Conservation (phyloP, 768 basidiomycete genomes). For the Amanita brunnescens region DNA sequence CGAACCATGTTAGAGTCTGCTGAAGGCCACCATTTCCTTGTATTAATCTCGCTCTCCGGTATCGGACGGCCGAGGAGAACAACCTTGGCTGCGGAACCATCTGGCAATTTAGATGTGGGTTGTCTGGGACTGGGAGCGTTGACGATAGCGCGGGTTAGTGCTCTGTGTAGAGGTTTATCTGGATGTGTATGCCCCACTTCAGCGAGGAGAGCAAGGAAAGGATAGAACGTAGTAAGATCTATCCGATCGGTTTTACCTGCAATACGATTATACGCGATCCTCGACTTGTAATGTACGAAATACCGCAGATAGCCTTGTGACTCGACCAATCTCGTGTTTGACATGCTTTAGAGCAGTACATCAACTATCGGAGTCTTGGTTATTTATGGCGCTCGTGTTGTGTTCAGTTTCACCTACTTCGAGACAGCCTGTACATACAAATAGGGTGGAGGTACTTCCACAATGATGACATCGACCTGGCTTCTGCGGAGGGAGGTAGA, state of each 20-base stretch:
- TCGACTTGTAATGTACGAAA: not conserved
- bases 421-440: not conserved
- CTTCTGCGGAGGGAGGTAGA: not conserved
- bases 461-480: not conserved
- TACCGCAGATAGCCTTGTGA: constrained; percentile 23
- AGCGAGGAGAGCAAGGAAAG: constrained; percentile 21
- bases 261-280: too few species aligned
- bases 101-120: constrained; percentile 13
- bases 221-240: constrained; percentile 24
- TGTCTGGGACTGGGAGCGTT: constrained; percentile 17
- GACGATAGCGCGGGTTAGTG: constrained; percentile 19
- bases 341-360: constrained; percentile 25
- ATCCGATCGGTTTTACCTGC: constrained; percentile 21
- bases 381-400: not conserved
- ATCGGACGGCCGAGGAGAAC: constrained; percentile 22
- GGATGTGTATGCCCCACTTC: constrained; percentile 14
- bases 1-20: constrained; percentile 19
- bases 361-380: constrained; percentile 7
- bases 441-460: not conserved
- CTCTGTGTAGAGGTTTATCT: constrained; percentile 15
- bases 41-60: not conserved
- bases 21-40: constrained; percentile 25
- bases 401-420: not conserved
- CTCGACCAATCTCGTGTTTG: constrained; percentile 22
- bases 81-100: constrained; percentile 18